Conservation (phyloP, 2,329 filamentous ascomycete genomes). For the Exophiala mesophila region DNA sequence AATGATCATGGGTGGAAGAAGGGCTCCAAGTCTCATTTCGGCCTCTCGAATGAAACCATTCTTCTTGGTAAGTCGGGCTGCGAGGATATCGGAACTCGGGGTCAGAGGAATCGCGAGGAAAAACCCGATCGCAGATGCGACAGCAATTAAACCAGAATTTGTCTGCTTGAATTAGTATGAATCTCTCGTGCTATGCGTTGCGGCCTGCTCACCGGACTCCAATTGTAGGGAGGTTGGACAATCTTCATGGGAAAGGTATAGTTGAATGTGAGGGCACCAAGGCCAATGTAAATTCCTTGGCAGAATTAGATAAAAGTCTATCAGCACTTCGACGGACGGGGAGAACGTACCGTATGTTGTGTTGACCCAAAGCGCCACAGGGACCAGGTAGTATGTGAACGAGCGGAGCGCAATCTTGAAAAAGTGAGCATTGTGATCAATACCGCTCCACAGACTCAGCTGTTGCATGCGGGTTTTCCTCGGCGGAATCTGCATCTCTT, state of each 20-base stretch:
- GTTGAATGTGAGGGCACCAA: slow-evolving; percentile 48
- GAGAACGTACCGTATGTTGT: too few relatives aligned
- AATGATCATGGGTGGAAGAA: slow-evolving; percentile 31
- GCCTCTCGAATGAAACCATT: slow-evolving; percentile 39
- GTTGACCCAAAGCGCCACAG: slow-evolving; percentile 48
- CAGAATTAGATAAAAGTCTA: too few relatives aligned
- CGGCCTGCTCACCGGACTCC: slow-evolving; percentile 39
- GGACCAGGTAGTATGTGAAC: slow-evolving; percentile 46
- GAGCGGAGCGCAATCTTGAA: slow-evolving; percentile 44
- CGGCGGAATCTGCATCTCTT: slow-evolving; percentile 29
- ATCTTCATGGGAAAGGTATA: slow-evolving; percentile 49
- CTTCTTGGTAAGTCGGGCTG: slow-evolving; percentile 34
- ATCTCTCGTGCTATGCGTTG: too few relatives aligned
- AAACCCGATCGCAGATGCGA: slow-evolving; percentile 36
- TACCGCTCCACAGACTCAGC: slow-evolving; percentile 41
- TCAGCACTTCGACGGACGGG: too few relatives aligned
- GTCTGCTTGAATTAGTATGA: slow-evolving; percentile 26
- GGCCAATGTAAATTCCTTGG: slow-evolving; percentile 46
- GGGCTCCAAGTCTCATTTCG: slow-evolving; percentile 38
- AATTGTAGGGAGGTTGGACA: slow-evolving; percentile 31
- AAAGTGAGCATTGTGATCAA: slow-evolving; percentile 42
- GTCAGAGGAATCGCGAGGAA: slow-evolving; percentile 43
- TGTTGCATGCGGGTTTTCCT: slow-evolving; percentile 41
- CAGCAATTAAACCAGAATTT: slow-evolving; percentile 44
- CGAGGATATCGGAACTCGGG: slow-evolving; percentile 37